Evolutionary conservation across 495 filamentous ascomycete genomes (phyloP), one percentile per base, ranked within the genome.

Genomic region (Trichodelitschia bisporula): DNA sequence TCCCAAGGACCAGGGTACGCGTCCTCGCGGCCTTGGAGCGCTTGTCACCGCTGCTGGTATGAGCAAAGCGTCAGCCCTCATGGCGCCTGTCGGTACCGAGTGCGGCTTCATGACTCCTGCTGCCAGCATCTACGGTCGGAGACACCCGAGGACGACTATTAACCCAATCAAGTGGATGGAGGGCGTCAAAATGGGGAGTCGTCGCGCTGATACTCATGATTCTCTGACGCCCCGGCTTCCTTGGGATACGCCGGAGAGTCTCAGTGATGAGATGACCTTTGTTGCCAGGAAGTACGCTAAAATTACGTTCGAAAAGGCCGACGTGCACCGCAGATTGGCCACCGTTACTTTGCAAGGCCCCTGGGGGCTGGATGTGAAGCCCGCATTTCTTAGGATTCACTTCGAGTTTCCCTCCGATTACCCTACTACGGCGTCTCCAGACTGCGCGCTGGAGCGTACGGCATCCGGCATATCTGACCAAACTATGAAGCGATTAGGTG

Each of bases 151-250:
- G 29, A 68, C 64, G 30, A 60, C 71, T 28, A 56, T 61, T n/a
- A 78, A 80, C 40, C 60, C 79, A 19, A 84, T 93, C 34, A 62
- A 69, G 10, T 93, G 83, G 83, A 90, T 93, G 77, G 77, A 69
- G 35, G 79, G 80, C 18, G 78, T 93, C 24, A 86, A 78, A 36
- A 82, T 93, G 41, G 64, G 56, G 16, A 38, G 18, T 9, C 54
- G 59, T 2, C 19, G 17, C 4, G 17, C 23, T n/a, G 33, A 32
- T 18, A 18, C 32, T 3, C 21, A 14, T 26, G 31, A 20, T 5
- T 32, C 28, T n/a, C 19, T 31, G 4, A 15, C 6, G 3, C 15
- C 26, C 9, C 10, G 24, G 16, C 12, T 51, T 4, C 54, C 64
- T 20, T 84, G 78, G 76, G 77, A 76, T 38, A 59, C 66, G 12